These are phyloP conservation scores for Sporothrix brasiliensis DNA, from an alignment of 2,329 filamentous ascomycete species.

Conservation along the genomic window DNA sequence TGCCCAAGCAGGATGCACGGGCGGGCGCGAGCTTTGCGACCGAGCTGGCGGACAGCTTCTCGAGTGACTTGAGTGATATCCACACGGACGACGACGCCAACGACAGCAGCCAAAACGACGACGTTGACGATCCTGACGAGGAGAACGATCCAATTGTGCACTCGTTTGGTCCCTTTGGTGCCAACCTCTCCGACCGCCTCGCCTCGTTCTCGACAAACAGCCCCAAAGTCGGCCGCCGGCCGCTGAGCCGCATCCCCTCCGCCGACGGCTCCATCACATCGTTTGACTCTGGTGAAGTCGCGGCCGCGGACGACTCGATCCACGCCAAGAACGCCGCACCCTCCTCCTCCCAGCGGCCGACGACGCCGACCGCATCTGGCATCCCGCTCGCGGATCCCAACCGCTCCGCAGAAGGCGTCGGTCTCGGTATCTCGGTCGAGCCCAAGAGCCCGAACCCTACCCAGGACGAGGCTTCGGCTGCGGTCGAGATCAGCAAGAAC, in stretches of 20 bases:
- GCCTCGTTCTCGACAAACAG: conserved; percentile 74
- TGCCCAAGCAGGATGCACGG: conserved; percentile 43
- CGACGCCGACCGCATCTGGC: conserved; percentile 8
- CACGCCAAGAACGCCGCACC: background rate
- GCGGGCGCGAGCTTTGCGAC: conserved; percentile 54
- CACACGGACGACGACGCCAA: conserved; percentile 61
- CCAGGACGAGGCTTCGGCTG: background rate
- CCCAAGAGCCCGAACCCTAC: background rate
- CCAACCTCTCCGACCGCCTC: conserved; percentile 79
- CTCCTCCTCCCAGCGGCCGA: background rate
- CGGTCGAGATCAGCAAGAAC: conserved; percentile 35
- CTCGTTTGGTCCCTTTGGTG: conserved; percentile 88
- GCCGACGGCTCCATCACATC: conserved; percentile 36
- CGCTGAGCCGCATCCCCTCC: conserved; percentile 33
- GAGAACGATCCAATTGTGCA: conserved; percentile 93
- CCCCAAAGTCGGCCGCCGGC: conserved; percentile 51
- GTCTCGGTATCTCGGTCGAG: conserved; percentile 37
- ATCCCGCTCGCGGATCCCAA: conserved; percentile 12
- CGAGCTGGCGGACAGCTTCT: conserved; percentile 57
- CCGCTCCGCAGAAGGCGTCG: conserved; percentile 30
- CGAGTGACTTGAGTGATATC: conserved; percentile 59
- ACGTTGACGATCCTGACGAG: conserved; percentile 79
- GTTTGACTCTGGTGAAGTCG: conserved; percentile 19
- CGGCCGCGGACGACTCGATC: conserved; percentile 4
- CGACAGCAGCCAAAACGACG: conserved; percentile 70